phyloP scores from a whole-genome alignment of 352 stramenopile species.

The Phytophthora uliginosa region DNA sequence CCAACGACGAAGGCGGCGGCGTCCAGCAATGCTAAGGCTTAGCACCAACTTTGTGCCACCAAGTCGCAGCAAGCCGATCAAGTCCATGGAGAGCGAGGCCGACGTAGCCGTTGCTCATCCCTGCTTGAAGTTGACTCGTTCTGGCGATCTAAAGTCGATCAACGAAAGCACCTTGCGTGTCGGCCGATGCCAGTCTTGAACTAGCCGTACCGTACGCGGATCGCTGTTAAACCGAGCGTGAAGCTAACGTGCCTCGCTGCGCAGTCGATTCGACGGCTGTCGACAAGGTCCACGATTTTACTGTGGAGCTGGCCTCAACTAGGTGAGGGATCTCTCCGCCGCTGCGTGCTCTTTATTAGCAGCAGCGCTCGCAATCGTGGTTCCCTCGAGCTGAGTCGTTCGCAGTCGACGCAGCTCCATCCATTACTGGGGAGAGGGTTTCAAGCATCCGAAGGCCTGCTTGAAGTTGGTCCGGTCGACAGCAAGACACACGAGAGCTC shows the following conservation, averaged over 20 bases:
- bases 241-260: slow-evolving; percentile 2
- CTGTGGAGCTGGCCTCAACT: neutral
- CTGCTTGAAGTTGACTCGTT: slow-evolving; percentile 31
- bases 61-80: neutral
- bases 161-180: slow-evolving; percentile 30
- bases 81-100: slow-evolving; percentile 1
- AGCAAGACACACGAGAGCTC: neutral
- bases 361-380: neutral
- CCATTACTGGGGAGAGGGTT: neutral
- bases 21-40: neutral
- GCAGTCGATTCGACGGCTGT: slow-evolving; percentile 8
- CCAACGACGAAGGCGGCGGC: neutral
- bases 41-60: neutral
- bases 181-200: slow-evolving; percentile 30
- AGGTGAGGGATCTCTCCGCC: neutral
- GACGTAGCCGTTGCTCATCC: slow-evolving; percentile 11
- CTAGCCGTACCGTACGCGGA: slow-evolving; percentile 9
- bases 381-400: neutral
- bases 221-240: slow-evolving; percentile 17
- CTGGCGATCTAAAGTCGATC: slow-evolving; percentile 24
- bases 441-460: neutral
- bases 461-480: neutral
- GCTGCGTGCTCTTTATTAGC: neutral
- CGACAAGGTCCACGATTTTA: slow-evolving; percentile 3
- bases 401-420: neutral